Percentiles rank a stretch among this genome's conserved stretches.
phyloP scores from a whole-genome alignment of 1,139 yeast species.

The Lodderomyces elongisporus region DNA sequence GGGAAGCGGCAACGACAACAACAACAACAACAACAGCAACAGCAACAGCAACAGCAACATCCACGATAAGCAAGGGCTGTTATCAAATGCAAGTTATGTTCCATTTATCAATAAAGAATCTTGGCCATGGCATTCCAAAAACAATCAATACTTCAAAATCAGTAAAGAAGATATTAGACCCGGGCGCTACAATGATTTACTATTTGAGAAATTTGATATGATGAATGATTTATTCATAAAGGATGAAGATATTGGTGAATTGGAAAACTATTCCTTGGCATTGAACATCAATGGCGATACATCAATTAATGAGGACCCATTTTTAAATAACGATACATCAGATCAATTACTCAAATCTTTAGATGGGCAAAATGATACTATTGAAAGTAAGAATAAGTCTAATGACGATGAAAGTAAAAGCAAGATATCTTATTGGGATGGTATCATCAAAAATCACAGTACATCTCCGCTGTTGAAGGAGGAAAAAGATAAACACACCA shows the following conservation, averaged over 20 bases:
- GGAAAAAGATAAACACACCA: slow-evolving; percentile 2
- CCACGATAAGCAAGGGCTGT: background rate
- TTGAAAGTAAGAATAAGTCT: background rate
- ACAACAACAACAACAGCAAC: no score
- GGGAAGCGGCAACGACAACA: no score
- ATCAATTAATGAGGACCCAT: no score
- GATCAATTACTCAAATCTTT: background rate
- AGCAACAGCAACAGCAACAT: no score
- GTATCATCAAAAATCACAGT: slow-evolving; percentile 5
- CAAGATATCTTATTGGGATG: no score
- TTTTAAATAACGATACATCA: background rate
- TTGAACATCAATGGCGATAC: no score
- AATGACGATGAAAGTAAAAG: background rate
- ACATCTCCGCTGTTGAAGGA: slow-evolving; percentile 5
- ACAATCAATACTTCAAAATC: slow-evolving; percentile 16
- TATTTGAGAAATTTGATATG: slow-evolving; percentile 11
- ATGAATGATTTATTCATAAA: slow-evolving; percentile 7
- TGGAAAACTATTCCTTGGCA: no score
- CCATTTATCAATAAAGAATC: slow-evolving; percentile 32
- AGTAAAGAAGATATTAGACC: slow-evolving; percentile 5
- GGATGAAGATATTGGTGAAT: slow-evolving; percentile 4
- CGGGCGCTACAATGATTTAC: slow-evolving; percentile 6
- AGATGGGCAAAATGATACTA: no score
- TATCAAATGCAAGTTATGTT: slow-evolving; percentile 12
- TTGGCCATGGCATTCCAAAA: slow-evolving; percentile 31